A percentile compares a stretch with the other conserved stretches of the same genome.
Evolutionary conservation across 306 rosid genomes (phyloP).

Genomic region (Abrus pulchellus): DNA sequence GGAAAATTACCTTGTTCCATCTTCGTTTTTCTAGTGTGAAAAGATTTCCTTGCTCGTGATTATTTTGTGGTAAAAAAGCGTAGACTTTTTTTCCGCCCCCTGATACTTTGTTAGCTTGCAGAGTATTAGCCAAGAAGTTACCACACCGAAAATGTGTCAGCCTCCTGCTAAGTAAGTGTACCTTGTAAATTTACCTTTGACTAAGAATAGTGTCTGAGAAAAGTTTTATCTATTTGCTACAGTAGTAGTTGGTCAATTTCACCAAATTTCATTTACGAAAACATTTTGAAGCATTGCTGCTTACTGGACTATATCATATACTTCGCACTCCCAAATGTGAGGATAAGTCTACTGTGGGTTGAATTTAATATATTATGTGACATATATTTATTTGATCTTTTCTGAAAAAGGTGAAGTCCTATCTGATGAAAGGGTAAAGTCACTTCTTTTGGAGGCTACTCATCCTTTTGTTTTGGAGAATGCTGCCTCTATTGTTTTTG

Average conservation of each 20-base stretch:
- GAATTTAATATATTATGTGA: constrained; percentile 14
- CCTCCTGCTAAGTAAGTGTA: constrained; percentile 59
- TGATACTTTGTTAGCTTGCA: constrained; percentile 59
- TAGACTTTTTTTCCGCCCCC: not conserved
- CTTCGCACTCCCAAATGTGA: constrained; percentile 13
- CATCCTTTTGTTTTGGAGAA: not conserved
- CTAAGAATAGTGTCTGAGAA: not conserved
- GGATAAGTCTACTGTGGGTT: not conserved
- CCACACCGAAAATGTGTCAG: constrained; percentile 54
- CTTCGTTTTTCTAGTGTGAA: constrained; percentile 2
- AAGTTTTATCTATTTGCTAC: constrained; percentile 9
- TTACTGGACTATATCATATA: constrained; percentile 6
- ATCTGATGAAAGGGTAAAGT: not conserved
- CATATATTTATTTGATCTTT: not conserved
- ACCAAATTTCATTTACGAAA: constrained; percentile 22
- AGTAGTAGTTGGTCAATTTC: constrained; percentile 18
- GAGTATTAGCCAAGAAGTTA: constrained; percentile 50
- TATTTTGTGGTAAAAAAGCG: constrained; percentile 38
- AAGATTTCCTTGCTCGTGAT: constrained; percentile 10
- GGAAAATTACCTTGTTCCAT: constrained; percentile 21
- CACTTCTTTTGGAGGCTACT: constrained; percentile 10
- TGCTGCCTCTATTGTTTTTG: not conserved
- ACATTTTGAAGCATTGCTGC: constrained; percentile 2
- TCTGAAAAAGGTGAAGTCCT: not conserved
- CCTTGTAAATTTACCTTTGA: constrained; percentile 36